Conservation (phyloP, 495 filamentous ascomycete species). For the Usnea hakonensis region DNA sequence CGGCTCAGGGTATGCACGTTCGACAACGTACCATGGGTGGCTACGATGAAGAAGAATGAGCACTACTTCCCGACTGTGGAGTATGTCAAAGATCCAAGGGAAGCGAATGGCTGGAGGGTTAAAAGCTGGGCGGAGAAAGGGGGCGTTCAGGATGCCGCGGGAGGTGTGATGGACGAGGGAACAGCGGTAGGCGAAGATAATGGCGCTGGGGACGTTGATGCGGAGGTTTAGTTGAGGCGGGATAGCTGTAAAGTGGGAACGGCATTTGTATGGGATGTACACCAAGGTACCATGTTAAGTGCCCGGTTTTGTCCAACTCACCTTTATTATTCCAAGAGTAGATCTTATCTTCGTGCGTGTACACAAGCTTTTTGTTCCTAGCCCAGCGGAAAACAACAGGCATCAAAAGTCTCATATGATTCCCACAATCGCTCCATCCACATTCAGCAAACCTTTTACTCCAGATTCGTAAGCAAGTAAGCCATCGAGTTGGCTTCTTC, state of each 20-base stretch:
- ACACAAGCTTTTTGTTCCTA: too few species aligned
- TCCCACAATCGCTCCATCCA: neutral
- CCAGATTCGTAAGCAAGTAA: too few species aligned
- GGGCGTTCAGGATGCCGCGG: constrained; percentile 17
- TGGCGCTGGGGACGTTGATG: constrained; percentile 14
- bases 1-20: constrained; percentile 89
- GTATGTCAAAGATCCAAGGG: constrained; percentile 62
- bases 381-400: neutral
- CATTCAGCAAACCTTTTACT: too few species aligned
- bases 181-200: constrained; percentile 15
- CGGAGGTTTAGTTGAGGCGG: neutral
- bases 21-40: constrained; percentile 94
- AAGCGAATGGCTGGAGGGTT: constrained; percentile 32
- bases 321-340: neutral
- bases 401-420: neutral
- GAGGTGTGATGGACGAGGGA: constrained; percentile 20
- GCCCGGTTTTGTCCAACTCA: neutral
- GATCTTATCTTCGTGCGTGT: neutral
- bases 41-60: constrained; percentile 99
- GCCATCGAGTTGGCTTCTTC: too few species aligned
- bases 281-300: neutral
- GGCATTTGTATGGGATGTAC: neutral
- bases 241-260: neutral
- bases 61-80: constrained; percentile 95
- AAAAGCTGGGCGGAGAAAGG: constrained; percentile 20